A percentile compares a stretch with the other conserved stretches of the same genome.
Evolutionary conservation across 305 asterid species (phyloP).

Genomic region (Withania somnifera): DNA sequence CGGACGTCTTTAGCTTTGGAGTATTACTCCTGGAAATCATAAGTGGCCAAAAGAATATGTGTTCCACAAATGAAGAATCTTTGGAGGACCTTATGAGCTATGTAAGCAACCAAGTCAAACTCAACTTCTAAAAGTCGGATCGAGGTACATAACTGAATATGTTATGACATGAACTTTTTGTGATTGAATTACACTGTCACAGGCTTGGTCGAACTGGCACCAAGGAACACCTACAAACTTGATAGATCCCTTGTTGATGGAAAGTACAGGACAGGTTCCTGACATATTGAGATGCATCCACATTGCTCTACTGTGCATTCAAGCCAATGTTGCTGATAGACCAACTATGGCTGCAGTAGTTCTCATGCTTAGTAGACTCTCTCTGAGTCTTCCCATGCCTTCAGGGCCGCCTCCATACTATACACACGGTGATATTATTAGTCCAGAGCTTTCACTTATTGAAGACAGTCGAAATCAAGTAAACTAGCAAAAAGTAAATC

Average conservation of each 20-base stretch:
- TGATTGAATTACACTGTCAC: neutral
- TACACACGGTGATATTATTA: neutral
- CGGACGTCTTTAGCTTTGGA: slow-evolving; percentile 14
- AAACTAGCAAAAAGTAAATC: neutral
- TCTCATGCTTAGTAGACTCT: slow-evolving; percentile 11
- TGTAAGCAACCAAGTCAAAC: neutral
- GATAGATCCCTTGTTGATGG: neutral
- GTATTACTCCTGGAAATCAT: slow-evolving; percentile 11
- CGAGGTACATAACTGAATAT: neutral
- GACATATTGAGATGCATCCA: slow-evolving; percentile 17
- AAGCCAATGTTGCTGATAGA: slow-evolving; percentile 6
- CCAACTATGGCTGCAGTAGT: slow-evolving; percentile 17
- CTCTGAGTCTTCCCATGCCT: slow-evolving; percentile 4
- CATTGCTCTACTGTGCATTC: slow-evolving; percentile 18
- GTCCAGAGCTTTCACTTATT: neutral
- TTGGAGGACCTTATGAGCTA: neutral
- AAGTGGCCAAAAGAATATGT: slow-evolving; percentile 7
- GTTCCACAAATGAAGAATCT: neutral
- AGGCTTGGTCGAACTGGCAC: slow-evolving; percentile 2
- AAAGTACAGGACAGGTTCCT: neutral
- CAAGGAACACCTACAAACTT: neutral
- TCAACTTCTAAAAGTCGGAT: neutral
- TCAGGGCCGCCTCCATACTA: slow-evolving; percentile 15
- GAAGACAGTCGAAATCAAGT: neutral
- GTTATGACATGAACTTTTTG: neutral